phyloP scores from a whole-genome alignment of 495 filamentous ascomycete genomes.

The Annulohypoxylon stygium region DNA sequence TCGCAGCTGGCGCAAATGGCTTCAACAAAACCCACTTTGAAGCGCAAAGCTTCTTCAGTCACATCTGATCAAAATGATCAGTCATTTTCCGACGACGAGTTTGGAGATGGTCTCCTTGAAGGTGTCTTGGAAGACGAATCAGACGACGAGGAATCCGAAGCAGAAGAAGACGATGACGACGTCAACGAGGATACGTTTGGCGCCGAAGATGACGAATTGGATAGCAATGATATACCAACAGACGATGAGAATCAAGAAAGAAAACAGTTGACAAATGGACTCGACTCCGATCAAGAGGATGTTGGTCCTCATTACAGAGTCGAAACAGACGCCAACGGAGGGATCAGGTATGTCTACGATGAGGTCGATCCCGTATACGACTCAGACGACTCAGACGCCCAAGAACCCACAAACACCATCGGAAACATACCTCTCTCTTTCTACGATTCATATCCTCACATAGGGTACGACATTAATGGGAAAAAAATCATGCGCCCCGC shows the following conservation, averaged over 20 bases:
- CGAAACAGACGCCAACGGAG: slow-evolving; percentile 67
- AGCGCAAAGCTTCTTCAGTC: slow-evolving; percentile 59
- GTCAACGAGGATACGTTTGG: slow-evolving; percentile 61
- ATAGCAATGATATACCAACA: slow-evolving; percentile 70
- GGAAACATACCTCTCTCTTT: slow-evolving; percentile 93
- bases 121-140: slow-evolving; percentile 69
- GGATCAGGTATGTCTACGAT: slow-evolving; percentile 70
- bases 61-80: slow-evolving; percentile 54
- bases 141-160: slow-evolving; percentile 57
- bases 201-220: slow-evolving; percentile 62
- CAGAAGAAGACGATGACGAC: slow-evolving; percentile 48
- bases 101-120: slow-evolving; percentile 72
- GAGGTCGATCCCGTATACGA: slow-evolving; percentile 97
- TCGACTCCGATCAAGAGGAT: slow-evolving; percentile 54
- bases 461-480: slow-evolving; percentile 98
- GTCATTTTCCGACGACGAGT: slow-evolving; percentile 72
- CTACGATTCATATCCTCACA: slow-evolving; percentile 97
- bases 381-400: slow-evolving; percentile 90
- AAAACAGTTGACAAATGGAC: slow-evolving; percentile 48
- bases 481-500: slow-evolving; percentile 97
- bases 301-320: slow-evolving; percentile 69
- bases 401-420: slow-evolving; percentile 87
- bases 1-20: slow-evolving; percentile 51
- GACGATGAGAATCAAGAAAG: slow-evolving; percentile 62
- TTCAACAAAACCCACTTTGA: slow-evolving; percentile 54